Evolutionary conservation across 495 filamentous ascomycete species (phyloP), one percentile per base, ranked within the genome.

Genomic region (Parmelia sp.): DNA sequence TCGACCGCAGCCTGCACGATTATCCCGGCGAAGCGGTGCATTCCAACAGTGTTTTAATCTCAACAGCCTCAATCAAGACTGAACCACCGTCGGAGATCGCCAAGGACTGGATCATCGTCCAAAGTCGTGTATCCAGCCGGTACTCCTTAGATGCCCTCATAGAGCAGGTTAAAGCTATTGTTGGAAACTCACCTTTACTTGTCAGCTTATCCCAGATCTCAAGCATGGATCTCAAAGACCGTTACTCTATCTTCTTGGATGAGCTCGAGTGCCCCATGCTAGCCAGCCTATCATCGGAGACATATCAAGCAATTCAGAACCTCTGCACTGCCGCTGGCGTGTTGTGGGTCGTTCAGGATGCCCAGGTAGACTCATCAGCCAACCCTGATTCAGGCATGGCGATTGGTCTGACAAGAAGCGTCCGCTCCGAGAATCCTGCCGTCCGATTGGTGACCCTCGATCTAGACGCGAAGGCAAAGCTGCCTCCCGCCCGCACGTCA

Each of bases 341-440:
- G 23, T 36, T 69, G 2, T 69, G 67, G 67, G 64, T 69, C 33
- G 60, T 36, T 10, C 31, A 25, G n/a, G 67, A 57, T 9, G 64
- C 37, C 17, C 23, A 39, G 29, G 19, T 44, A 25, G 25, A 40
- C 14, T 45, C 63, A 25, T 39, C 36, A 59, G 61, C 39, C n/a
- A n/a, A n/a, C 39, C 64, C 67, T 25, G 60, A 55, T 37, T 23
- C 49, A 25, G 36, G 44, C 21, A 63, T 69, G 57, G 51, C 62
- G 19, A 36, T 45, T 31, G 67, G 67, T n/a, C 36, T 69, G 36
- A 39, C 64, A 9, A 49, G 67, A 12, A 36, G 58, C 15, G 35
- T 69, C 25, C 42, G 67, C 33, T 36, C n/a, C n/a, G 60, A 69
- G 42, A 66, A 69, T 60, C 51, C 64, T 1, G 67, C 44, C 9